phyloP scores from a whole-genome alignment of 495 filamentous ascomycete species.

The Annulohypoxylon moriforme region DNA sequence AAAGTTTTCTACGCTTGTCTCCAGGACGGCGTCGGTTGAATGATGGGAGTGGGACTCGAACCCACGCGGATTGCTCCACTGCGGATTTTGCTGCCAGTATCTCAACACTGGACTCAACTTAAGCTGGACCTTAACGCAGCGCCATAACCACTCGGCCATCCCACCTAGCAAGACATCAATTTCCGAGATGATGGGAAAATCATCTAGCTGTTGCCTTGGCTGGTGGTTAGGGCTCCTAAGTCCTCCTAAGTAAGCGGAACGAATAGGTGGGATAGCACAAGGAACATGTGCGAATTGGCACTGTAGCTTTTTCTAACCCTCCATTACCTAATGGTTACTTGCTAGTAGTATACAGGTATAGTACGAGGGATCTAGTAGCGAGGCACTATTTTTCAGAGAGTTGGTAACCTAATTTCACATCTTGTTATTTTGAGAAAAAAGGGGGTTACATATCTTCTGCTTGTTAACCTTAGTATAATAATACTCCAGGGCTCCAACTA shows the following conservation, averaged over 20 bases:
- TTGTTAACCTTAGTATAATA: too few species aligned
- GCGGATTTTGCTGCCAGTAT: conserved; percentile 27
- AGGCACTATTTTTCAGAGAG: too few species aligned
- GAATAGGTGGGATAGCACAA: too few species aligned
- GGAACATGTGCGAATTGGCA: too few species aligned
- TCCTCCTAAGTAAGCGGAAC: neutral
- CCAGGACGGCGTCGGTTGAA: neutral
- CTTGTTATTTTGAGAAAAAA: too few species aligned
- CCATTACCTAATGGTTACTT: too few species aligned
- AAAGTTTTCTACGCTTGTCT: neutral
- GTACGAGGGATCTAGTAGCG: too few species aligned
- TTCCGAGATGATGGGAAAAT: neutral
- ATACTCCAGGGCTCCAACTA: too few species aligned
- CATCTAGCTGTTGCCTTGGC: neutral
- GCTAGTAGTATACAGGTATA: too few species aligned
- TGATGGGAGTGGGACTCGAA: conserved; percentile 57
- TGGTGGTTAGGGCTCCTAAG: neutral
- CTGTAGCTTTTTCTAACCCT: too few species aligned
- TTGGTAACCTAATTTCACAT: too few species aligned
- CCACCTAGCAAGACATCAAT: conserved; percentile 9
- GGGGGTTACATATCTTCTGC: too few species aligned
- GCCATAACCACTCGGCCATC: conserved; percentile 52
- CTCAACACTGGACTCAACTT: neutral
- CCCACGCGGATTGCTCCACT: conserved; percentile 56
- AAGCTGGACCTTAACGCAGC: conserved; percentile 47